A percentile compares a stretch with the other conserved stretches of the same genome.
phyloP scores from a whole-genome alignment of 2,329 filamentous ascomycete genomes.

The Remersonia thermophila region DNA sequence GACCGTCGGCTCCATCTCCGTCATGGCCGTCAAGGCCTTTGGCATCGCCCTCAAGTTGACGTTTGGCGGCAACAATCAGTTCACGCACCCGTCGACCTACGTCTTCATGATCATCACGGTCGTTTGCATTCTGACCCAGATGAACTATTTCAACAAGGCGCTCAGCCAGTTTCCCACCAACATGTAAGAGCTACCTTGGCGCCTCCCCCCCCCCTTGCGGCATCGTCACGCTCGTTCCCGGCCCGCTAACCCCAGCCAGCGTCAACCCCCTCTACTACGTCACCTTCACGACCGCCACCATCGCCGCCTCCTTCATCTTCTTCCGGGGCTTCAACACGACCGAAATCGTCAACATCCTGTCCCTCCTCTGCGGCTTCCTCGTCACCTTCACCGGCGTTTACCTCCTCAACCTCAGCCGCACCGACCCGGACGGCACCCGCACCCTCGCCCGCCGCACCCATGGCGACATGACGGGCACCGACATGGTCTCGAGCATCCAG shows the following conservation, averaged over 20 bases:
- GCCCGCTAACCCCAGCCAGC: constrained; percentile 37
- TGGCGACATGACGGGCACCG: constrained; percentile 75
- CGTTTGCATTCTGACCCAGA: constrained; percentile 94
- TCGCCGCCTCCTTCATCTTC: constrained; percentile 89
- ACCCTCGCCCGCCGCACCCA: constrained; percentile 48
- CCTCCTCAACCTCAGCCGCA: constrained; percentile 85
- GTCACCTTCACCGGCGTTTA: constrained; percentile 94
- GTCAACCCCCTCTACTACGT: constrained; percentile 97
- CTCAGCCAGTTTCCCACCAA: constrained; percentile 93
- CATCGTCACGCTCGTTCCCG: too few relatives aligned
- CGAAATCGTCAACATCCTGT: constrained; percentile 82
- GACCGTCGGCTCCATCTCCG: constrained; percentile 88
- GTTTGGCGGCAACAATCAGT: constrained; percentile 86
- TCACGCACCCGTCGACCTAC: constrained; percentile 88
- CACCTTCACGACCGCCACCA: constrained; percentile 88
- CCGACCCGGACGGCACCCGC: constrained; percentile 70
- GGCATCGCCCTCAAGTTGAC: constrained; percentile 96
- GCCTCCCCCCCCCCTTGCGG: too few relatives aligned
- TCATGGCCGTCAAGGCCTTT: constrained; percentile 99
- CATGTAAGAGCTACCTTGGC: too few relatives aligned
- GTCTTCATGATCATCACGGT: constrained; percentile 89
- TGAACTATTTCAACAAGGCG: constrained; percentile 99
- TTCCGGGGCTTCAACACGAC: constrained; percentile 95
- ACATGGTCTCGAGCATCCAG: constrained; percentile 78
- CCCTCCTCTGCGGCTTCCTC: constrained; percentile 82